Evolutionary conservation across 1,139 yeast species (phyloP).

Genomic region (Meyerozyma sp.): DNA sequence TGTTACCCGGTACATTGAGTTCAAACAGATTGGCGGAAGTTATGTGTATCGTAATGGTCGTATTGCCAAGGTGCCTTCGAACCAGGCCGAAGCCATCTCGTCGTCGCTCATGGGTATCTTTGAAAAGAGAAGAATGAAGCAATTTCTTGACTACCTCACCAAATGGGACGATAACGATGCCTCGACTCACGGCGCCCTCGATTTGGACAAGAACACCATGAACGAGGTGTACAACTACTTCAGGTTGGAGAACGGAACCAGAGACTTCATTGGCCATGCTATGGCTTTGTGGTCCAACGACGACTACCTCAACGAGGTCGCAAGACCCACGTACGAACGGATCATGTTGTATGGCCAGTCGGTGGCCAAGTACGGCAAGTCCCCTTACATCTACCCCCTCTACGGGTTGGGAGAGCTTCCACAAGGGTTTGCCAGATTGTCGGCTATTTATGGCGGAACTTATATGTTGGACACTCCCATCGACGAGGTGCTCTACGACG

Average conservation of each 20-base stretch:
- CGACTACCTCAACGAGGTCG: conserved; percentile 82
- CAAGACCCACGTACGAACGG: conserved; percentile 88
- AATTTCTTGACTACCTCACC: conserved; percentile 83
- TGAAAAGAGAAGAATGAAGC: conserved; percentile 93
- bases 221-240: conserved; percentile 84
- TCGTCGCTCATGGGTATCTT: conserved; percentile 94
- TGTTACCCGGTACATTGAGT: conserved; percentile 92
- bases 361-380: conserved; percentile 91
- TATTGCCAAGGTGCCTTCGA: conserved; percentile 93
- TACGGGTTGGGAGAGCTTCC: conserved; percentile 98
- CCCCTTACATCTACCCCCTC: conserved; percentile 93
- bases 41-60: conserved; percentile 89
- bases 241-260: conserved; percentile 89
- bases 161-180: conserved; percentile 73
- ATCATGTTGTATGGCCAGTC: conserved; percentile 81
- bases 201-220: conserved; percentile 87
- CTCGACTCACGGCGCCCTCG: conserved; percentile 80
- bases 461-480: conserved; percentile 97
- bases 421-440: conserved; percentile 94
- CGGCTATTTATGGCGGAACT: conserved; percentile 98
- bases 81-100: conserved; percentile 83
- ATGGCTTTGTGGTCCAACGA: conserved; percentile 98
- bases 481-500: conserved; percentile 76
- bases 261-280: conserved; percentile 96
- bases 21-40: conserved; percentile 92